phyloP scores from a whole-genome alignment of 371 early-diverging fungal genomes.

The Blastocladiella emersonii region DNA sequence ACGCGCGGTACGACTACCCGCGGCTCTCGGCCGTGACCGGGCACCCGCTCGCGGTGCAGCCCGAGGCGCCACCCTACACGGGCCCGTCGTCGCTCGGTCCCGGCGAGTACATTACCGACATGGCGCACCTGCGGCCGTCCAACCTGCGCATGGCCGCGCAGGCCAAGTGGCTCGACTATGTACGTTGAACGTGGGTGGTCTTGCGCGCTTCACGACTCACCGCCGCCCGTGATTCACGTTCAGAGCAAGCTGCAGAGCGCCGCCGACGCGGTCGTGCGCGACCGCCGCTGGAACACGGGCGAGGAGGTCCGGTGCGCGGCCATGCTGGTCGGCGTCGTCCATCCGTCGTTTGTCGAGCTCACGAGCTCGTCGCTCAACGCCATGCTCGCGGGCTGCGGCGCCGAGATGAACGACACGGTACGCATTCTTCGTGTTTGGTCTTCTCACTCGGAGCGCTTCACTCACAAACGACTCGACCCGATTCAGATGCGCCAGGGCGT shows the following conservation, averaged over 20 bases:
- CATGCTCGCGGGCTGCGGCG: background rate
- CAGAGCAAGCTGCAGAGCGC: background rate
- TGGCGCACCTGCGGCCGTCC: background rate
- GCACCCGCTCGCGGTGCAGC: background rate
- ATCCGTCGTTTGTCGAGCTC: background rate
- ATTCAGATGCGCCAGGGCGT: background rate
- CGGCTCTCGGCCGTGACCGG: background rate
- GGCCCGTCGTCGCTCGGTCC: background rate
- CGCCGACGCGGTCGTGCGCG: background rate
- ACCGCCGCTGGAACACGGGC: background rate
- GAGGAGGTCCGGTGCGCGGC: background rate
- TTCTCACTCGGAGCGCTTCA: too few species aligned
- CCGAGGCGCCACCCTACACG: background rate
- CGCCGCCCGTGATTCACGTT: too few species aligned
- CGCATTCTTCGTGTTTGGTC: background rate
- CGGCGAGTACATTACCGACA: background rate
- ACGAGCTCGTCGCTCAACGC: background rate
- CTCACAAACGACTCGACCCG: background rate
- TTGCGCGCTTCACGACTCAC: too few species aligned
- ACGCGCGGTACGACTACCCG: background rate
- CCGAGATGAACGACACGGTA: background rate
- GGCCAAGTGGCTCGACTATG: background rate
- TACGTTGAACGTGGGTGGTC: background rate
- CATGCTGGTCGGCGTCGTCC: background rate
- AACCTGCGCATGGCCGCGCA: background rate